Base-by-base conservation (phyloP, 108 stramenopile genomes). In the Bacterosira constricta region DNA sequence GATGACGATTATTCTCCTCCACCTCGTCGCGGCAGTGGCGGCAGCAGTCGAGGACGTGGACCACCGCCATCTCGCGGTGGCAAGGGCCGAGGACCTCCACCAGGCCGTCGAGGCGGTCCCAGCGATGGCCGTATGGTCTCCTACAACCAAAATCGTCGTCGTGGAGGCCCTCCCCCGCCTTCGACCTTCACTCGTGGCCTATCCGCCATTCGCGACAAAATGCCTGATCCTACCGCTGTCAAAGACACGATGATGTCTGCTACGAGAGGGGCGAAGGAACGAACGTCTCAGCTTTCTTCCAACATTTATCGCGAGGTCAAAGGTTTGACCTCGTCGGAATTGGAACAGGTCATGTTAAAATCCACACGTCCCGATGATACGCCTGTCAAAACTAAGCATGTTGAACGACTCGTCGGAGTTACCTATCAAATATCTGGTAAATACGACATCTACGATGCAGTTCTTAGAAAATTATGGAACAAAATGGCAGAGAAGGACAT, bases 281-380 rank as follows among this genome's bases (percentile, higher is more conserved):
- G 84, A 3, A 91, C 93, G 17, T 85, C 89, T 25, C 59, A 73
- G 13, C 69, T 94, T 13, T 86, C 87, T 12, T 66, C 84, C 41
- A 90, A 85, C 63, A 44, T 94, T 11, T 94, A 91, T 53, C 85
- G 93, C 45, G 94, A 95, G 64, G 83, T 95, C 57, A 95, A 93
- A 75, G 94, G 91, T 7, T 63, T 93, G 20, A 95, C 91, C 9
- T 85, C 84, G 37, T 87, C 86, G 2, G 94, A 95, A 63, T 81
- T 95, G 12, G 94, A 95, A 63, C 94, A 95, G 78, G 94, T 92
- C 60, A 89, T 96, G 89, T 84, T 96, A 47, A 96, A 96, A 59
- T 85, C 95, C 9, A 96, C 95, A 1, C 75, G 88, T 37, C 95
- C 95, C 4, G 89, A 93, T 71, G 90, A 93, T 68, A 77, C 79